Evolutionary conservation across 2,329 filamentous ascomycete species (phyloP).

Genomic region (Exserohilum rostratum): DNA sequence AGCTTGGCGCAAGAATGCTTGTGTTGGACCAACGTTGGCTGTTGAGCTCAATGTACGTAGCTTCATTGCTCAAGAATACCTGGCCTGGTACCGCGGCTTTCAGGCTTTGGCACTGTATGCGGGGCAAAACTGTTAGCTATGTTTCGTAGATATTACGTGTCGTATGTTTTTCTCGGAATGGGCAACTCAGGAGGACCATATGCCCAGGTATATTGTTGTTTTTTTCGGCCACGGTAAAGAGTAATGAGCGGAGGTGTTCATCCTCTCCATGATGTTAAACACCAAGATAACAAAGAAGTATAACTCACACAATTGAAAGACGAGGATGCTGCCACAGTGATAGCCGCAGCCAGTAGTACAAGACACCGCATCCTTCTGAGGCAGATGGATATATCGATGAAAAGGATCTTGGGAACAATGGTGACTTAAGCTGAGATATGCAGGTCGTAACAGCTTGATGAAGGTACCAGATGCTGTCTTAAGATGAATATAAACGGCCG

Average conservation of each 20-base stretch:
- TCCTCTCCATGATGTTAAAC: no score
- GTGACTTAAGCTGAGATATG: neutral
- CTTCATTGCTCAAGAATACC: neutral
- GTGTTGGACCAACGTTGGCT: neutral
- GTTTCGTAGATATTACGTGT: neutral
- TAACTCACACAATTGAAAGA: no score
- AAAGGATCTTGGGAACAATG: no score
- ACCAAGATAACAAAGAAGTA: no score
- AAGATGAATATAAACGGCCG: neutral
- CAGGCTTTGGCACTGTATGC: neutral
- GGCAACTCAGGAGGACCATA: neutral
- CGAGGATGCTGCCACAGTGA: no score
- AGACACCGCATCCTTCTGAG: no score
- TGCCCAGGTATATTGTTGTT: no score
- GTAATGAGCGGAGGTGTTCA: no score
- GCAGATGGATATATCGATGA: no score
- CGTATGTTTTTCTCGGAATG: neutral
- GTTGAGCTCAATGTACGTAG: neutral
- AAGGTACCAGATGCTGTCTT: neutral
- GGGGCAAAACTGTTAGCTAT: neutral
- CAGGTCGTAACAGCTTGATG: neutral
- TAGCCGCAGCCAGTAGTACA: no score
- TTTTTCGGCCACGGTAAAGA: no score
- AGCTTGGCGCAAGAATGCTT: neutral
- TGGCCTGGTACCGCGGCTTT: neutral